Evolutionary conservation across 768 basidiomycete genomes (phyloP).

Genomic region (Melanogaster broomeanus): DNA sequence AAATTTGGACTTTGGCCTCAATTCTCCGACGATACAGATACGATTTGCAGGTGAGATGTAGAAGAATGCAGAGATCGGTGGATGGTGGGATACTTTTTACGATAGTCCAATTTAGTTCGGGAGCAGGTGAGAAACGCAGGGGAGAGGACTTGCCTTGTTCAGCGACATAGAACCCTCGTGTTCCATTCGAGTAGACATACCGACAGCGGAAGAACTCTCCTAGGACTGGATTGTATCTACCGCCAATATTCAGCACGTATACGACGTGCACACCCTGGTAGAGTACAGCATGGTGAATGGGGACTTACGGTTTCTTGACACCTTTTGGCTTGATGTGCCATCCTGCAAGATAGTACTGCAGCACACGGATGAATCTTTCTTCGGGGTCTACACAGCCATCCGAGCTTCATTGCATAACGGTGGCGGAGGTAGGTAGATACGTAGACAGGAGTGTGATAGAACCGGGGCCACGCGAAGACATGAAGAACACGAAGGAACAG

Average conservation of each 20-base stretch:
- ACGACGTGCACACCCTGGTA: neutral
- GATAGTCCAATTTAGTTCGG: conserved; percentile 6
- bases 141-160: conserved; percentile 72
- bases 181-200: conserved; percentile 89
- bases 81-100: conserved; percentile 86
- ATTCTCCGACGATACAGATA: conserved; percentile 85
- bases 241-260: conserved; percentile 5
- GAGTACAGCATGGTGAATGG: neutral
- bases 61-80: conserved; percentile 93
- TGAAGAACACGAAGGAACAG: neutral
- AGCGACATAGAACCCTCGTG: conserved; percentile 94
- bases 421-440: neutral
- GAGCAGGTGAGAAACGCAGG: neutral
- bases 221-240: conserved; percentile 92
- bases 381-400: conserved; percentile 80
- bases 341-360: conserved; percentile 95
- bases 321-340: conserved; percentile 99
- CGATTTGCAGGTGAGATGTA: conserved; percentile 92
- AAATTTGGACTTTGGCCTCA: conserved; percentile 94
- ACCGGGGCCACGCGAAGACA: neutral
- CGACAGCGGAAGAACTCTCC: conserved; percentile 98
- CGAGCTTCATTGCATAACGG: conserved; percentile 44
- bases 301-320: conserved; percentile 94
- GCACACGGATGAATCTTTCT: conserved; percentile 87
- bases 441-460: neutral